phyloP scores from a whole-genome alignment of 257 asterid species.

The Lantana camara region DNA sequence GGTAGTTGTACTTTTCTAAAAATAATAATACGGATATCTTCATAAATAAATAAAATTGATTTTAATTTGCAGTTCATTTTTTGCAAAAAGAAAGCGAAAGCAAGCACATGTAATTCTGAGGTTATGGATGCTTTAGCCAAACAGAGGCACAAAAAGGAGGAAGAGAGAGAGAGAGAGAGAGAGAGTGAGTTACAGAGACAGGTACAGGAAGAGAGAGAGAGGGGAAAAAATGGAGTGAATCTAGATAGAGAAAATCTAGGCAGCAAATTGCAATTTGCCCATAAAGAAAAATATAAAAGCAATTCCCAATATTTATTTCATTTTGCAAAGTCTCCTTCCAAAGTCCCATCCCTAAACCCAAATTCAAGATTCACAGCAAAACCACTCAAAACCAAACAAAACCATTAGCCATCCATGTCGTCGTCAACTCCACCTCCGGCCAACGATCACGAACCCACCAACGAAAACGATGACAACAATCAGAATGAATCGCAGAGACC shows the following conservation, averaged over 20 bases:
- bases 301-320: constrained; percentile 18
- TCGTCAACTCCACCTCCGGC: constrained; percentile 42
- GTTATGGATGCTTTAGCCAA: background rate
- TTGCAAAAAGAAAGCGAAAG: background rate
- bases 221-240: constrained; percentile 2
- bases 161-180: background rate
- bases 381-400: constrained; percentile 8
- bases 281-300: background rate
- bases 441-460: constrained; percentile 32
- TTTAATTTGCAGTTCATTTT: no score
- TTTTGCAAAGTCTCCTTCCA: background rate
- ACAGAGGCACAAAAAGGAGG: background rate
- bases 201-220: no score
- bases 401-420: constrained; percentile 31
- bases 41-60: no score
- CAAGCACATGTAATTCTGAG: background rate
- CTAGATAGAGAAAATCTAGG: constrained; percentile 32
- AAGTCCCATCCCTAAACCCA: background rate
- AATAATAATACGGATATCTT: no score
- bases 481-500: constrained; percentile 28
- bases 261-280: background rate
- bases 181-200: no score
- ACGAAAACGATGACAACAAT: constrained; percentile 16
- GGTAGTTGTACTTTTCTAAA: no score
- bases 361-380: constrained; percentile 30